Evolutionary conservation across 306 rosid species (phyloP), one percentile per base, ranked within the genome.

Genomic region (Corylus heterophylla): DNA sequence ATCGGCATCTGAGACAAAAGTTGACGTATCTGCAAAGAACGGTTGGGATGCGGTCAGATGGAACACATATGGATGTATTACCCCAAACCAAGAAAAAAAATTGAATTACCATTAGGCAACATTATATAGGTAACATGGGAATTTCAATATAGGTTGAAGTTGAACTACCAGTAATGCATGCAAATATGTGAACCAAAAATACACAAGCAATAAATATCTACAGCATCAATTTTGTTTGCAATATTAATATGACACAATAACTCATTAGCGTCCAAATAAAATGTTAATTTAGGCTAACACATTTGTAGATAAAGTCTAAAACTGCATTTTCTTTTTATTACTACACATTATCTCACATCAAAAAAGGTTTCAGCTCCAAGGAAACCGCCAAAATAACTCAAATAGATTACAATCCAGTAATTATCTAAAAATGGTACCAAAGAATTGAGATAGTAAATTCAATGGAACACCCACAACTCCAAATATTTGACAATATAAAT

Each of bases 1-100:
- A 79, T 92, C 95, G 11, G 89, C 85, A 81, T 92, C 95, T 47
- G 86, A 83, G n/a, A 92, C 82, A 82, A 90, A 80, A 90, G 89
- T 55, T 88, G 89, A 78, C 98, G 85, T 69, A 89, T 89, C 98
- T 94, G 92, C 81, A 86, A 37, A 17, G 62, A 74, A 74, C 48
- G 87, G 54, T 48, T 64, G 59, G 48, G 8, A 51, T 7, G 17
- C 51, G 61, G 74, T 76, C 12, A 70, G 55, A 63, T 1, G 25
- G 16, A 78, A 56, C 39, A n/a, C 12, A 25, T 50, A 72, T n/a
- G 10, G 73, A 52, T 4, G 13, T 20, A 69, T 17, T 52, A 48
- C 7, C 45, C 55, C 20, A 66, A 77, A 29, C 45, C 7, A 42
- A 42, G 45, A 42, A 42, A 42, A 39, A 42, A 42, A 55, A 6